phyloP scores from a whole-genome alignment of 73 alveolate genomes.

The Uronychia setigera region DNA sequence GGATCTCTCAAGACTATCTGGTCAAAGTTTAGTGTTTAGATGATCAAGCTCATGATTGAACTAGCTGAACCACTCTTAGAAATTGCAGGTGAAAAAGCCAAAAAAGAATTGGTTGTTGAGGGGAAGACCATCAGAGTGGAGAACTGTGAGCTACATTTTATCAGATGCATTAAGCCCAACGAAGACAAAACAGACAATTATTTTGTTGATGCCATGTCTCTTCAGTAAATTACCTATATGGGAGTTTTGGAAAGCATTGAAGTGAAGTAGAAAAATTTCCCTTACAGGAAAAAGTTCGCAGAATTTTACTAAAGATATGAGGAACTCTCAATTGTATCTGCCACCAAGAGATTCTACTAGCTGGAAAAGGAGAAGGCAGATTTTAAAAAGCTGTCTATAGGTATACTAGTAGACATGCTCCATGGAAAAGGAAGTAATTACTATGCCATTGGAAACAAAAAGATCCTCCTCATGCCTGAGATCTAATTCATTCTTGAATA shows the following conservation, averaged over 20 bases:
- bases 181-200: conserved; percentile 75
- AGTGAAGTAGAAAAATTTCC: conserved; percentile 91
- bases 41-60: conserved; percentile 88
- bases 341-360: conserved; percentile 37
- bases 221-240: conserved; percentile 93
- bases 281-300: conserved; percentile 82
- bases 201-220: conserved; percentile 71
- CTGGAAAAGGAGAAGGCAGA: conserved; percentile 50
- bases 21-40: conserved; percentile 88
- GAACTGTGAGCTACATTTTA: conserved; percentile 91
- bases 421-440: conserved; percentile 31
- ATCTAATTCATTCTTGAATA: conserved; percentile 44
- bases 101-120: not conserved
- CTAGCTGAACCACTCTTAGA: conserved; percentile 65
- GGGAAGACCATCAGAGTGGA: conserved; percentile 49
- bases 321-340: conserved; percentile 58
- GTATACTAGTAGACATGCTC: conserved; percentile 26
- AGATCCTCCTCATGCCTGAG: conserved; percentile 55
- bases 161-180: conserved; percentile 97
- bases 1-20: conserved; percentile 86
- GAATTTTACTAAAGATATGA: conserved; percentile 92
- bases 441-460: conserved; percentile 61
- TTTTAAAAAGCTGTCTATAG: conserved; percentile 26
- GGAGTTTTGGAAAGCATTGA: conserved; percentile 97
- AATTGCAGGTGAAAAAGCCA: conserved; percentile 19